Evolutionary conservation across 2,329 filamentous ascomycete genomes (phyloP).

Genomic region (Colletotrichum gigasporum): DNA sequence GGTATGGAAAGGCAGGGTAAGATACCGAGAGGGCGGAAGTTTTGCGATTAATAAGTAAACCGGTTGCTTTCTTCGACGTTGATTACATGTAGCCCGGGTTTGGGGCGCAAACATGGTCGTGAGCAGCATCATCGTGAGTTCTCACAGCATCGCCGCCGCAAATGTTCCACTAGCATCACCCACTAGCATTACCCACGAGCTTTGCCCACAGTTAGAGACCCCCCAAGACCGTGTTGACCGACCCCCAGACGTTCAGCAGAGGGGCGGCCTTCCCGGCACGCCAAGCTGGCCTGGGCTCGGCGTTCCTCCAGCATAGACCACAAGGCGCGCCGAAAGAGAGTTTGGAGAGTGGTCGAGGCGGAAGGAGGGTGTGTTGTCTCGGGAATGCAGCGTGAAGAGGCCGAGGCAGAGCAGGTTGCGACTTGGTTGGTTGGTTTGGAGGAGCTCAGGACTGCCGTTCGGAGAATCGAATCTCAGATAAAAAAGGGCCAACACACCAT

Average conservation of each 20-base stretch:
- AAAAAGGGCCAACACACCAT: not conserved
- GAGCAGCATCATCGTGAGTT: not conserved
- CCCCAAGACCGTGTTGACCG: not conserved
- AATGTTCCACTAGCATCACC: too few species aligned
- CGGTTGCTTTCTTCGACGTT: not conserved
- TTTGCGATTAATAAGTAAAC: conserved; percentile 19
- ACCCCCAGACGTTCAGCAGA: not conserved
- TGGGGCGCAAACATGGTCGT: not conserved
- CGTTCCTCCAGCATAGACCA: conserved; percentile 13
- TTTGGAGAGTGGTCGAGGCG: not conserved
- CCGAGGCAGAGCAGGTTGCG: not conserved
- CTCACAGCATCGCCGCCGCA: too few species aligned
- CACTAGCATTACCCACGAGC: too few species aligned
- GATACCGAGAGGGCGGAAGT: conserved; percentile 15
- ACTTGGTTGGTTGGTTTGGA: not conserved
- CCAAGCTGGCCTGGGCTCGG: conserved; percentile 10
- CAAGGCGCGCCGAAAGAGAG: not conserved
- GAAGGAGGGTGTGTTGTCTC: conserved; percentile 14
- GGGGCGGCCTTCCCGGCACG: not conserved
- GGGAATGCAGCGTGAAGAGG: conserved; percentile 4
- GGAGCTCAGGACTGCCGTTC: not conserved
- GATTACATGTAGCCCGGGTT: too few species aligned
- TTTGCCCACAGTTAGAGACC: not conserved
- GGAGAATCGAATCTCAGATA: not conserved
- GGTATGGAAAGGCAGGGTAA: not conserved